phyloP scores from a whole-genome alignment of 306 rosid genomes.

The Quillaja saponaria region DNA sequence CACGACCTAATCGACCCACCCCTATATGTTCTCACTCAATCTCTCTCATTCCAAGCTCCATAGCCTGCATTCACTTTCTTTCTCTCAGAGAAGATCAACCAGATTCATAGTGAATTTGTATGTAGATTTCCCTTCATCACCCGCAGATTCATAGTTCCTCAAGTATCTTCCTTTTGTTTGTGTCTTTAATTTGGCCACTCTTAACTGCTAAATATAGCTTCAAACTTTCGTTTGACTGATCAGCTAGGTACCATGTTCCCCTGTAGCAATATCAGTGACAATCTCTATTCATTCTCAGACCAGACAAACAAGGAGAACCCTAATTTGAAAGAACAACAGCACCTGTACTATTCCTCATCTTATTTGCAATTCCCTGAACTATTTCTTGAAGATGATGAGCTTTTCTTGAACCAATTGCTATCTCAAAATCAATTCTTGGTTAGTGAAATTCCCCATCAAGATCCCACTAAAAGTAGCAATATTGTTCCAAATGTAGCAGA shows the following conservation, averaged over 20 bases:
- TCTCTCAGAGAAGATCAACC: too few species aligned
- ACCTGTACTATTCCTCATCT: background rate
- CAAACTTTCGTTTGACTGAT: background rate
- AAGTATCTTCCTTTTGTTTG: too few species aligned
- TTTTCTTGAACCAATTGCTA: conserved; percentile 38
- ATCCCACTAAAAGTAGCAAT: conserved; percentile 15
- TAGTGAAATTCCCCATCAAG: background rate
- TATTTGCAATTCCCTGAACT: conserved; percentile 15
- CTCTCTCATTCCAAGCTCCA: too few species aligned
- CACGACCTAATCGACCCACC: too few species aligned
- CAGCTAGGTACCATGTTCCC: background rate
- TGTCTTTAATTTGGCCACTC: too few species aligned
- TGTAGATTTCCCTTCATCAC: too few species aligned
- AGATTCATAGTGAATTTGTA: too few species aligned
- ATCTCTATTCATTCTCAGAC: background rate
- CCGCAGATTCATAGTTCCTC: too few species aligned
- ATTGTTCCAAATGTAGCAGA: conserved; percentile 9
- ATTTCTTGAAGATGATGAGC: conserved; percentile 37
- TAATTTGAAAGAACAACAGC: background rate
- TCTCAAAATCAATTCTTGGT: conserved; percentile 39
- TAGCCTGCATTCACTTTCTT: too few species aligned
- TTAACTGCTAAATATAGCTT: background rate
- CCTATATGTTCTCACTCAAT: background rate
- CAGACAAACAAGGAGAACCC: background rate
- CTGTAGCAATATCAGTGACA: background rate